Base-by-base conservation (phyloP, 2,329 filamentous ascomycete genomes). In the Pseudogymnoascus sp. region DNA sequence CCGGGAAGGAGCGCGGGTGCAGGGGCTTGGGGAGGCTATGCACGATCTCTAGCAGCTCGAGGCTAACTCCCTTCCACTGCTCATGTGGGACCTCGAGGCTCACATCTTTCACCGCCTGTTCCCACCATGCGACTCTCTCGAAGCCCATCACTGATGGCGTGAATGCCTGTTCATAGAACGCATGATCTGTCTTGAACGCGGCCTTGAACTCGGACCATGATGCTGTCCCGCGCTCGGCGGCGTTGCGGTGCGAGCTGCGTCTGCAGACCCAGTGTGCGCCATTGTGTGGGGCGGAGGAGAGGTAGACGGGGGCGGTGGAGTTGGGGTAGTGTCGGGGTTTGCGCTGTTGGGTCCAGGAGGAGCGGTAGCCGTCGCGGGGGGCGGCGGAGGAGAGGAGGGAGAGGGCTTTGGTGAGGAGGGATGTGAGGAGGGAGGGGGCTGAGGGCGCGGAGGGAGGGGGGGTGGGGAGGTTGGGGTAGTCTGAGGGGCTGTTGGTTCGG, bases 201-300 rank as follows among this genome's bases (percentile, higher is more conserved):
- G 73, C 73, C 39, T 81, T 78, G 72, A 91, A 89, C 73, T 92
- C 88, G 0, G 76, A 77, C 83, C 86, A 90, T 54, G 72, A 78
- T 8, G 86, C 88, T 0, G 85, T 85, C 7, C 83, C 81, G 23
- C 70, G 70, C 41, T 75, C 76, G 16, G 78, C 75, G 5, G 74
- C 76, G 70, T 88, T 80, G 64, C 77, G 77, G 72, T 92, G 89
- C 45, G 83, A 75, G 72, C 85, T 89, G 51, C 80, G 80, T 64
- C 89, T 81, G 43, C 83, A 83, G 62, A 81, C 82, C 89, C 89
- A 92, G 16, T 79, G 81, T 74, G 89, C 87, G 34, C 70, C 66
- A 62, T 73, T 72, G 21, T 88, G 74, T 13, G 77, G 77, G 64
- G 81, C 80, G 69, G 84, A 79, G 65, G 79, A 80, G 21, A 88